Evolutionary conservation across 2,329 filamentous ascomycete species (phyloP), one percentile per base, ranked within the genome.

Genomic region (Neurospora sp.): DNA sequence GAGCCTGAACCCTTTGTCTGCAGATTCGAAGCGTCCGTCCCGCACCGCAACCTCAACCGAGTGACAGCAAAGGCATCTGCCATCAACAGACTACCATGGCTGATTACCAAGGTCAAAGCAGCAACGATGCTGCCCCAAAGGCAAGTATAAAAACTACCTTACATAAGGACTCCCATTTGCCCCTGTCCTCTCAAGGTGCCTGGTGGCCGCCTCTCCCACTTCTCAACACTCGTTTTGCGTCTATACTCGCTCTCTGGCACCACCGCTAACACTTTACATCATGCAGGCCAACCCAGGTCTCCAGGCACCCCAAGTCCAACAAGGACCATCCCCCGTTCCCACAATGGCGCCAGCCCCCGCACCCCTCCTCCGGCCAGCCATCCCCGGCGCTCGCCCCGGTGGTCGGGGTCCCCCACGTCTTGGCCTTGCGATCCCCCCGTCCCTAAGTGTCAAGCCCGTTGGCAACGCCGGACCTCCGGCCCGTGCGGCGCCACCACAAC

Each of bases 381-480:
- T 96, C 70, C 91, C 91, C 46, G 92, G 92, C 73, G 84, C 83
- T 74, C 86, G 89, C 75, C 85, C 85, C 73, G 85, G 85, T 73
- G 89, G 88, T 71, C 83, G 85, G 71, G 86, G 91, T 73, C 85
- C 91, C 68, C 93, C 93, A 37, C 89, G 91, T 76, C 86, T 98
- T 70, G 95, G 93, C 65, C 87, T 98, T 70, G 92, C 94, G 66
- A 98, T 98, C 70, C 95, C 95, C 43, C 89, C 92, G 0, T 97
- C 93, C 41, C 92, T 93, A 67, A 95, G 89, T 81, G 90, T 85
- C 72, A 92, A 94, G 79, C 89, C 94, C 1, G 88, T 96, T 68
- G 87, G 86, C 74, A 85, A 83, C 74, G 80, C 84, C 76, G 81
- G 76, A 79, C 78, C 80, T 73, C 79, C 78, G 67, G 79, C 82